Evolutionary conservation across 768 basidiomycete species (phyloP).

Genomic region (Amanita pallidorosea): DNA sequence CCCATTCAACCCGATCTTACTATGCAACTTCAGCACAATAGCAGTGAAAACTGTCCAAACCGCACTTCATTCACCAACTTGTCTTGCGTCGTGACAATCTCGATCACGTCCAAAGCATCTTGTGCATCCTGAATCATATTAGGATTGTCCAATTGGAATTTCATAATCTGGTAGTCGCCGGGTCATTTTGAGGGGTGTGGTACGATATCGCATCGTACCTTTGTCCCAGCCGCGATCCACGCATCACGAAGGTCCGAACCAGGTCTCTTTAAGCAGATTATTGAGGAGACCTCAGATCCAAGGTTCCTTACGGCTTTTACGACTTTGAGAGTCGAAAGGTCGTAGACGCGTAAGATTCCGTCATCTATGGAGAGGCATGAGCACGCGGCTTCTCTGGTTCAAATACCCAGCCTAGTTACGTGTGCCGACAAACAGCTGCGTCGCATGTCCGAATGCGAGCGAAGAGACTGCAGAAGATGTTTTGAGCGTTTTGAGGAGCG

Average conservation of each 20-base stretch:
- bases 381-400: background rate
- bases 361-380: constrained; percentile 23
- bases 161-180: constrained; percentile 22
- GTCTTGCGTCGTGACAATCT: constrained; percentile 37
- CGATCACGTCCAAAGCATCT: constrained; percentile 37
- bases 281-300: constrained; percentile 50
- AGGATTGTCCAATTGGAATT: constrained; percentile 30
- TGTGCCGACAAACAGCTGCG: constrained; percentile 49
- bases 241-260: constrained; percentile 33
- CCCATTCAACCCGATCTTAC: constrained; percentile 53
- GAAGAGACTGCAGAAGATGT: constrained; percentile 45
- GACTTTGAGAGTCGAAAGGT: constrained; percentile 47
- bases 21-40: constrained; percentile 22
- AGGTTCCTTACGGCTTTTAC: constrained; percentile 51
- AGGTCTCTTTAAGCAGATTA: constrained; percentile 32
- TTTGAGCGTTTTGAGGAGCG: constrained; percentile 18
- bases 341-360: constrained; percentile 59
- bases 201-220: constrained; percentile 25
- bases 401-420: constrained; percentile 25
- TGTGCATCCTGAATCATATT: constrained; percentile 43
- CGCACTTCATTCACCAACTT: constrained; percentile 63
- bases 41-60: constrained; percentile 10
- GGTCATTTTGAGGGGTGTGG: background rate
- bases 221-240: constrained; percentile 58
- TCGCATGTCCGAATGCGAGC: constrained; percentile 36